phyloP scores from a whole-genome alignment of 2,329 filamentous ascomycete genomes.

The Phaeosphaeria sp. region DNA sequence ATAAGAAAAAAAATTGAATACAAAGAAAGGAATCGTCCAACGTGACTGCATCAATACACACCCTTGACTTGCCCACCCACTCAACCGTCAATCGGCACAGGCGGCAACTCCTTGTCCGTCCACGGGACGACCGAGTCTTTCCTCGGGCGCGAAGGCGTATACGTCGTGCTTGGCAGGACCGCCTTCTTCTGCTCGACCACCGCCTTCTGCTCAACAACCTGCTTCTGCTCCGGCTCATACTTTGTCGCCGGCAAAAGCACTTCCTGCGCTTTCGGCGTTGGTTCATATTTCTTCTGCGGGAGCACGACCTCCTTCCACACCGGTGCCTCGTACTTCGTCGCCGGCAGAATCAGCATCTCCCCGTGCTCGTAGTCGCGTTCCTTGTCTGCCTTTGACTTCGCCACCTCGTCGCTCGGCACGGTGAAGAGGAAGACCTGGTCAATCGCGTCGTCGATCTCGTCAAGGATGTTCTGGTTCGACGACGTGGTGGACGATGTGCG shows the following conservation, averaged over 20 bases:
- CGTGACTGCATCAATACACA: background rate
- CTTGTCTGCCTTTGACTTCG: background rate
- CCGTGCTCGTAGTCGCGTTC: background rate
- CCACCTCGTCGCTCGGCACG: conserved; percentile 1
- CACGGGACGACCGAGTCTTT: conserved; percentile 30
- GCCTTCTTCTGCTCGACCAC: background rate
- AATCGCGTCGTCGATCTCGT: conserved; percentile 34
- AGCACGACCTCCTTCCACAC: background rate
- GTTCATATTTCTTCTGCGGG: background rate
- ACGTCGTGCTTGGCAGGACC: conserved; percentile 12
- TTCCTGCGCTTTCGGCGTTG: background rate
- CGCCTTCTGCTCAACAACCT: background rate
- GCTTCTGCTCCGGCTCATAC: conserved; percentile 11
- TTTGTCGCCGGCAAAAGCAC: conserved; percentile 19
- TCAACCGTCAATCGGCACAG: conserved; percentile 13
- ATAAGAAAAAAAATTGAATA: background rate
- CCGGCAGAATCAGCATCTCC: conserved; percentile 4
- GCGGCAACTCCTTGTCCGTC: conserved; percentile 14
- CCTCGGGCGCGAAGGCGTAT: conserved; percentile 14
- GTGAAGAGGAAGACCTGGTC: conserved; percentile 30
- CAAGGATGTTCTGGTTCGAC: conserved; percentile 21
- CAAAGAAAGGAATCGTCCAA: background rate
- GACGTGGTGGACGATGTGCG: conserved; percentile 11
- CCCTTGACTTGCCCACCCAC: background rate
- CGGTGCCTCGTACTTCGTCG: conserved; percentile 14